Evolutionary conservation across 2,329 filamentous ascomycete genomes (phyloP), one percentile per base, ranked within the genome.

Genomic region (Elsinoe perseae): DNA sequence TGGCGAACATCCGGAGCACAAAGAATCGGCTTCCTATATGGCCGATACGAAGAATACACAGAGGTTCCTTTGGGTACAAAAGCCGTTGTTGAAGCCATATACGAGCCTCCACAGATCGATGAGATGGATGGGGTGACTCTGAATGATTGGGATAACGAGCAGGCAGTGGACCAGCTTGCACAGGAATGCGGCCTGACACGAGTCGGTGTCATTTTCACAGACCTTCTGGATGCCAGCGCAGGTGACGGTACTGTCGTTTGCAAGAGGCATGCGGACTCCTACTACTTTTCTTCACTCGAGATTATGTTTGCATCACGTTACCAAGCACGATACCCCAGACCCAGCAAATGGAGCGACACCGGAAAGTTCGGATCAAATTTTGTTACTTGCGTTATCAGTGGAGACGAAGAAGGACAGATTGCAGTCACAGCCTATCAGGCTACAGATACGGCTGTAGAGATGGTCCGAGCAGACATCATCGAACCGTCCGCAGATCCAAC

Each of bases 311-410:
- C 91, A 1, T 85, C 93, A 18, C 83, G 90, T 48, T 79, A 95
- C 59, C 93, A 98, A 72, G 89, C 89, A 6, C 84, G 87, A 65
- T 82, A 95, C 64, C 91, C 92, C 0, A 92, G 95, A 64, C 78
- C 89, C 16, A 93, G 89, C 7, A 97, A 96, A 70, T 98, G 93
- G 92, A 95, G 92, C 69, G 91, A 96, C 65, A 95, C 88, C 2
- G 93, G 92, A 44, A 81, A 81, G 56, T 98, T 96, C 66, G 93
- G 93, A 16, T 97, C 92, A 50, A 93, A 95, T 68, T 97, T 97
- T 69, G 91, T 98, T 48, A 97, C 93, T 0, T 98, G 93, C 70
- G 84, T 98, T 42, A 80, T 98, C 59, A 92, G 89, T n/a, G 92
- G 92, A 46, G 92, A 97, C 64, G 88, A 93, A 61, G 78, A 88